Conservation (phyloP, 2,329 filamentous ascomycete species). For the Xylariales sp. region DNA sequence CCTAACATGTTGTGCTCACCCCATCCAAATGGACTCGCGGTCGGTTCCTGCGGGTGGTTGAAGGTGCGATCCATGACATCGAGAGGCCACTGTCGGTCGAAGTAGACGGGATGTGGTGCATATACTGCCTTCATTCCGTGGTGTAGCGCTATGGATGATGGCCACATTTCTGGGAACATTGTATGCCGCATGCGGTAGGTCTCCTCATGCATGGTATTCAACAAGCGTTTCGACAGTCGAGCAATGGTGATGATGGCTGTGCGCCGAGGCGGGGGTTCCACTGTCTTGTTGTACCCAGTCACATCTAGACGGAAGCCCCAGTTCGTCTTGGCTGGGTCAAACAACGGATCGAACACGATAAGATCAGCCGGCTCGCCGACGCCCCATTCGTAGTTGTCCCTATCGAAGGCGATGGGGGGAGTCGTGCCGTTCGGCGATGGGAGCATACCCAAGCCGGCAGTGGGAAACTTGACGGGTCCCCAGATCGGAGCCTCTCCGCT, state of each 20-base stretch:
- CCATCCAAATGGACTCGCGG: constrained; percentile 52
- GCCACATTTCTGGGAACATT: constrained; percentile 61
- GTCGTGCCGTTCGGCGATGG: constrained; percentile 50
- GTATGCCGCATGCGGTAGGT: constrained; percentile 44
- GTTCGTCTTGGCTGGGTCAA: constrained; percentile 50
- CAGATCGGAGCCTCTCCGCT: constrained; percentile 45
- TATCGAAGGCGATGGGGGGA: constrained; percentile 57
- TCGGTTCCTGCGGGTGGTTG: constrained; percentile 51
- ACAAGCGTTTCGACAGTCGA: constrained; percentile 46
- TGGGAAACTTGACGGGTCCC: constrained; percentile 44
- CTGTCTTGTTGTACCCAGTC: constrained; percentile 45
- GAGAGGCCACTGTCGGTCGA: constrained; percentile 56
- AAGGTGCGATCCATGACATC: constrained; percentile 58
- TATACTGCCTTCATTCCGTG: constrained; percentile 59
- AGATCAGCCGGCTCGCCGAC: constrained; percentile 55
- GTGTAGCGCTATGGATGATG: constrained; percentile 49
- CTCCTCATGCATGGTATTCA: constrained; percentile 55
- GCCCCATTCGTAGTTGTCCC: constrained; percentile 59
- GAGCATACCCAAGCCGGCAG: constrained; percentile 45
- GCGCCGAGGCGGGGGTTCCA: constrained; percentile 51
- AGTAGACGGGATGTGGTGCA: constrained; percentile 62
- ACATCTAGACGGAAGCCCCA: constrained; percentile 55
- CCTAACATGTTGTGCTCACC: constrained; percentile 64
- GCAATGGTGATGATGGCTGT: constrained; percentile 52
- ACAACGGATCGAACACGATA: constrained; percentile 56